These are phyloP conservation scores for Aureobasidium musti DNA, from an alignment of 2,329 filamentous ascomycete species.

Conservation along the genomic window DNA sequence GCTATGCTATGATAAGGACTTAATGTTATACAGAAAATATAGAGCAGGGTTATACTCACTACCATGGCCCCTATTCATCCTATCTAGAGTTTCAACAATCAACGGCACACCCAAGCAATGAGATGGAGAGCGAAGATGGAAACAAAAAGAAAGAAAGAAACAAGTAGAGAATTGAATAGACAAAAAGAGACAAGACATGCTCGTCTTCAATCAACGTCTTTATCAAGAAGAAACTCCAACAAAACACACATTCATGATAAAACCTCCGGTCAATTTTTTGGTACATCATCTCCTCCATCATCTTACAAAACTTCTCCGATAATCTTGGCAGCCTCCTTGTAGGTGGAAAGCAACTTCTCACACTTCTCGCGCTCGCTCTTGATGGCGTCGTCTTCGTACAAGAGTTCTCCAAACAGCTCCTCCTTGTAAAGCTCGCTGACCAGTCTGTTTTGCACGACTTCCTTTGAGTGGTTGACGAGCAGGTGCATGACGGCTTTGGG, in stretches of 20 bases:
- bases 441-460: slow-evolving; percentile 94
- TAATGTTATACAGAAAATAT: neutral
- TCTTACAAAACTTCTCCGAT: slow-evolving; percentile 86
- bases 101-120: neutral
- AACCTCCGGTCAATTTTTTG: neutral
- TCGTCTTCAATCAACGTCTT: neutral
- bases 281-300: neutral
- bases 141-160: neutral
- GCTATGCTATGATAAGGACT: neutral
- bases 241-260: neutral
- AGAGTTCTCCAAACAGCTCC: slow-evolving; percentile 80
- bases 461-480: slow-evolving; percentile 96
- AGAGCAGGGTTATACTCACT: neutral
- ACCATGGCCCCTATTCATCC: neutral
- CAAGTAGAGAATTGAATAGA: neutral
- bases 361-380: slow-evolving; percentile 99
- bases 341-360: slow-evolving; percentile 91
- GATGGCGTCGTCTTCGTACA: slow-evolving; percentile 96
- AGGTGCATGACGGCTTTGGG: slow-evolving; percentile 99
- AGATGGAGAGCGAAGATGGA: neutral
- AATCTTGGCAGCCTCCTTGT: slow-evolving; percentile 97
- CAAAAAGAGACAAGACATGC: slow-evolving; percentile 2
- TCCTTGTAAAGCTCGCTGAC: slow-evolving; percentile 97
- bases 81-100: slow-evolving; percentile 1
- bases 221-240: neutral